phyloP scores from a whole-genome alignment of 108 stramenopile genomes.

The Chaetoceros muelleri region DNA sequence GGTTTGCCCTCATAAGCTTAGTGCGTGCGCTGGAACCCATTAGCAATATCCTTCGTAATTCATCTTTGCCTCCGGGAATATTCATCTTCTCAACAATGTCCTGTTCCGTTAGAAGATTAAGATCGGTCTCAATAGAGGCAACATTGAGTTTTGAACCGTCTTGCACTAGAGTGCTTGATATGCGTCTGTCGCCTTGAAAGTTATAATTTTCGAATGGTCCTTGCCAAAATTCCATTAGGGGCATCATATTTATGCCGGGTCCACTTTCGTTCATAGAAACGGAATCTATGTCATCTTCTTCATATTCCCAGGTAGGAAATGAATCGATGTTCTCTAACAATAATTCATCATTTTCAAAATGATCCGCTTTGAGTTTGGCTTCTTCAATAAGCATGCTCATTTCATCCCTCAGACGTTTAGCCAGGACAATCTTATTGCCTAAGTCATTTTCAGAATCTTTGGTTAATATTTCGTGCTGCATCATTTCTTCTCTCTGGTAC shows the following conservation, averaged over 20 bases:
- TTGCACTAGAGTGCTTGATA: background rate
- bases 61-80: constrained; percentile 37
- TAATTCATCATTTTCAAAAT: background rate
- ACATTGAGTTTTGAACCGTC: constrained; percentile 10
- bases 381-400: constrained; percentile 25
- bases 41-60: constrained; percentile 31
- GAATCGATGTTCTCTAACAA: constrained; percentile 9
- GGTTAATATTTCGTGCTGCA: constrained; percentile 58
- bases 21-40: constrained; percentile 53
- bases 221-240: background rate
- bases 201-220: constrained; percentile 4
- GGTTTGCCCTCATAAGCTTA: constrained; percentile 45
- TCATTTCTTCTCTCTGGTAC: constrained; percentile 19
- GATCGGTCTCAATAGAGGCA: constrained; percentile 16
- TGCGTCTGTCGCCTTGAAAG: constrained; percentile 4
- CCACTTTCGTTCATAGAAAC: background rate
- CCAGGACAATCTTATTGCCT: constrained; percentile 35
- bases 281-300: background rate
- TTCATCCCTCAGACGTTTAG: constrained; percentile 22
- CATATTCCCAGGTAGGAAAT: background rate
- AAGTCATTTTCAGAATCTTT: constrained; percentile 41
- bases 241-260: too few relatives aligned
- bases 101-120: constrained; percentile 26
- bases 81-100: constrained; percentile 29
- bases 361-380: background rate